phyloP scores from a whole-genome alignment of 495 filamentous ascomycete genomes.

The Cryomyces antarcticus region DNA sequence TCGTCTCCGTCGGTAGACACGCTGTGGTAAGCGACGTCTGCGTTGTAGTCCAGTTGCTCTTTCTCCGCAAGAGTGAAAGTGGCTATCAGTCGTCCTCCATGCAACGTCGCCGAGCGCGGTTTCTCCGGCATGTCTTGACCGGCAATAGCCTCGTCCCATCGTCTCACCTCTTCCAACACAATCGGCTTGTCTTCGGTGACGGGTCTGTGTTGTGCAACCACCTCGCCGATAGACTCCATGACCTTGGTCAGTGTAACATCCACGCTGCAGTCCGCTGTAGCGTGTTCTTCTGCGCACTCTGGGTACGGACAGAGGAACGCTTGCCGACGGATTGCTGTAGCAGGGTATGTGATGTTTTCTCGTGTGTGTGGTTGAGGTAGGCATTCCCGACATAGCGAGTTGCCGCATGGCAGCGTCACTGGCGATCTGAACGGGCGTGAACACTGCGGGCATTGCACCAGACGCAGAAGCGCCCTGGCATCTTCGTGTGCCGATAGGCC shows the following conservation, averaged over 20 bases:
- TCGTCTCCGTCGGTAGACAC: conserved; percentile 17
- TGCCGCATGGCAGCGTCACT: conserved; percentile 65
- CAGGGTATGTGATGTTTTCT: conserved; percentile 54
- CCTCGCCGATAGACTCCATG: conserved; percentile 30
- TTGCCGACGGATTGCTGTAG: conserved; percentile 35
- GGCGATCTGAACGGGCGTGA: conserved; percentile 46
- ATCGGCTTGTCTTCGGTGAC: conserved; percentile 16
- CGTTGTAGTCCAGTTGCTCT: conserved; percentile 30
- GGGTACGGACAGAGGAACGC: conserved; percentile 54
- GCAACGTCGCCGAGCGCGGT: conserved; percentile 11
- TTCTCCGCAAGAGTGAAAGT: conserved; percentile 34
- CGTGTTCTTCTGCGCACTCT: conserved; percentile 49
- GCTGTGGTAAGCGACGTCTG: conserved; percentile 33
- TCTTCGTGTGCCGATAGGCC: conserved; percentile 25
- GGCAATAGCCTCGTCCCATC: conserved; percentile 24
- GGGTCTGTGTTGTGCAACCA: conserved; percentile 21
- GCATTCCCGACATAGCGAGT: conserved; percentile 55
- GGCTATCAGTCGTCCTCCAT: conserved; percentile 39
- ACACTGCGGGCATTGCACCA: conserved; percentile 59
- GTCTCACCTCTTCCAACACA: conserved; percentile 20
- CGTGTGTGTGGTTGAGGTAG: conserved; percentile 42
- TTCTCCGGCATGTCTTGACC: conserved; percentile 13
- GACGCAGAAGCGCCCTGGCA: conserved; percentile 39
- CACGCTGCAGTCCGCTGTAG: conserved; percentile 48
- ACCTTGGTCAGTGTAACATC: conserved; percentile 58